Evolutionary conservation across 306 rosid genomes (phyloP).

Genomic region (Dryas drummondii): DNA sequence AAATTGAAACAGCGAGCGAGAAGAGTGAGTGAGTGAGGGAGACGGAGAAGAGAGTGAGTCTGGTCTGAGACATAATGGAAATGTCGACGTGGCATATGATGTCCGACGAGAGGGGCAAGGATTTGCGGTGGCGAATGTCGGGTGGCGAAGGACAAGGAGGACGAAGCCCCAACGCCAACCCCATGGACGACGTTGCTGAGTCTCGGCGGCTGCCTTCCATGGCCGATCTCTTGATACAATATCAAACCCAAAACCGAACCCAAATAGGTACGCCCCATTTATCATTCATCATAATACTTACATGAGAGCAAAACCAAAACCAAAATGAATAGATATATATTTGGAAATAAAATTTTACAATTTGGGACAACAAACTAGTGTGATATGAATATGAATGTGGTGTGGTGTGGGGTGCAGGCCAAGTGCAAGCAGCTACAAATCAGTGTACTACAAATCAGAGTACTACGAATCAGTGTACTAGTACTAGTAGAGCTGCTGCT

Average conservation of each 20-base stretch:
- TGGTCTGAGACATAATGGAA: no score
- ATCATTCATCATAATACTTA: no score
- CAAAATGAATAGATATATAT: background rate
- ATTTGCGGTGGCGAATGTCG: no score
- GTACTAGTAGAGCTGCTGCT: conserved; percentile 29
- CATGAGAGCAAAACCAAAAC: background rate
- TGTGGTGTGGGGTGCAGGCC: conserved; percentile 40
- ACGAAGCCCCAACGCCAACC: no score
- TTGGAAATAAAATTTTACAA: background rate
- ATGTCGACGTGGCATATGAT: conserved; percentile 11
- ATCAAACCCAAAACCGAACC: no score
- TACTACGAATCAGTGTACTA: background rate
- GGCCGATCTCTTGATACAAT: conserved; percentile 39
- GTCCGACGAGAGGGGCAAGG: background rate
- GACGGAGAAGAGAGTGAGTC: no score
- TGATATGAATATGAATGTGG: background rate
- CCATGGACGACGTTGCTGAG: no score
- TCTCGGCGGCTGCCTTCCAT: conserved; percentile 44
- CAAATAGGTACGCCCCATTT: no score
- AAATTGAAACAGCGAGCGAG: no score
- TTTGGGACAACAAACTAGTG: background rate
- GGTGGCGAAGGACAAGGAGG: no score
- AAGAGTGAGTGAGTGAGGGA: no score
- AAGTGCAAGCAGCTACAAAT: conserved; percentile 21
- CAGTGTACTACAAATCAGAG: background rate